Conservation (phyloP, 805 yeast species). For the Kazachstania kunashirensis region DNA sequence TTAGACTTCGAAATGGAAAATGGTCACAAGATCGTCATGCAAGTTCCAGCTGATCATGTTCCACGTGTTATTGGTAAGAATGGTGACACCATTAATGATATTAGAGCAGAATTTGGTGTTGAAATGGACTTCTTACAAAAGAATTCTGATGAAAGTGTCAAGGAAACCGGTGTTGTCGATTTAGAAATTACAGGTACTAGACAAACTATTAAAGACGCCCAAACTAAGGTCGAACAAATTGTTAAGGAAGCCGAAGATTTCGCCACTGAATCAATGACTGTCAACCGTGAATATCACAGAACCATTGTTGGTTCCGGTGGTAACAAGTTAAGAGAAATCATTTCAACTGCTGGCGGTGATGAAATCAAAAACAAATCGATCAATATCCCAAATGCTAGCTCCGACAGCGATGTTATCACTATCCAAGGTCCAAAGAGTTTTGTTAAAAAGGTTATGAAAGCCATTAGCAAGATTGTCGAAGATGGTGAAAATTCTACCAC, state of each 20-base stretch:
- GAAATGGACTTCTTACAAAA: constrained; percentile 39
- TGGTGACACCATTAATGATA: constrained; percentile 76
- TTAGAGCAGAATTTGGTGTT: constrained; percentile 51
- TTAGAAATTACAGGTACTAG: constrained; percentile 72
- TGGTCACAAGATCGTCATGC: constrained; percentile 54
- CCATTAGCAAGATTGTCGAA: constrained; percentile 51
- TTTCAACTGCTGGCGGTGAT: constrained; percentile 66
- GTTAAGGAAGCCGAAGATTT: constrained; percentile 57
- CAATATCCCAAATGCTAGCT: constrained; percentile 57
- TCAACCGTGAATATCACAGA: constrained; percentile 67
- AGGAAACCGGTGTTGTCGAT: constrained; percentile 43
- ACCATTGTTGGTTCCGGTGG: constrained; percentile 74
- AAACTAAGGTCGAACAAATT: constrained; percentile 48
- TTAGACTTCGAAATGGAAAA: constrained; percentile 81
- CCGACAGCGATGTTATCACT: constrained; percentile 47
- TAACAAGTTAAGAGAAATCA: constrained; percentile 59
- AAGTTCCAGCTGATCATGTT: constrained; percentile 64
- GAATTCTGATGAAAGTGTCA: constrained; percentile 35
- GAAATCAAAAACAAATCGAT: constrained; percentile 32
- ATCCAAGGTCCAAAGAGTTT: constrained; percentile 67
- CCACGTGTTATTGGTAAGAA: constrained; percentile 82
- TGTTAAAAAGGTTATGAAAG: constrained; percentile 57
- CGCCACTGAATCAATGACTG: constrained; percentile 47
- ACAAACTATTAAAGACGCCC: constrained; percentile 64
- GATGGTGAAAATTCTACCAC: constrained; percentile 51